These are phyloP conservation scores for Trypethelium eluteriae DNA, from an alignment of 495 filamentous ascomycete genomes.

Conservation along the genomic window DNA sequence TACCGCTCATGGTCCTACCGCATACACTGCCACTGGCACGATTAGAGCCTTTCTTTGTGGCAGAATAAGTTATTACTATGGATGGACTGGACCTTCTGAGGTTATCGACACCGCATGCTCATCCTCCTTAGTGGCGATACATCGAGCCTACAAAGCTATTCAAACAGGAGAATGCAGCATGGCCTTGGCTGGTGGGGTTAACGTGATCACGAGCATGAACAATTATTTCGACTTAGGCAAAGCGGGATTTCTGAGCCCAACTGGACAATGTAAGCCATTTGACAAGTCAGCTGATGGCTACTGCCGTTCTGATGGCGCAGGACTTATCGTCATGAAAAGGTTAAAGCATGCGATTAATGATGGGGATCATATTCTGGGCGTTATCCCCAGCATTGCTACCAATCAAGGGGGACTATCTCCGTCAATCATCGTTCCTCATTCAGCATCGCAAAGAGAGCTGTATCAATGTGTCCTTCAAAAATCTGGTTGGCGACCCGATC, in stretches of 20 bases:
- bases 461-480: constrained; percentile 20
- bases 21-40: constrained; percentile 16
- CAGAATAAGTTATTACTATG: constrained; percentile 41
- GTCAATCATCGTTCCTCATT: constrained; percentile 36
- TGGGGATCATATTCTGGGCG: constrained; percentile 40
- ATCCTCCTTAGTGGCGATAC: constrained; percentile 23
- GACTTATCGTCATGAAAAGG: constrained; percentile 40
- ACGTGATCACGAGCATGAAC: constrained; percentile 28
- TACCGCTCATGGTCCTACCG: background rate
- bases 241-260: constrained; percentile 23
- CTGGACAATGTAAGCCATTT: constrained; percentile 22
- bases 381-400: constrained; percentile 30
- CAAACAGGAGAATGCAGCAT: constrained; percentile 18
- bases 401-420: constrained; percentile 14
- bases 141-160: constrained; percentile 19
- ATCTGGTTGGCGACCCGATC: constrained; percentile 20
- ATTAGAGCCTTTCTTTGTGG: constrained; percentile 26
- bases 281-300: constrained; percentile 26
- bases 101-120: constrained; percentile 26
- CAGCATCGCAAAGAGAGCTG: constrained; percentile 23
- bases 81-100: constrained; percentile 17
- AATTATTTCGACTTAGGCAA: constrained; percentile 16
- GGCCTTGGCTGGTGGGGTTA: constrained; percentile 22
- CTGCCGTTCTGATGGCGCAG: constrained; percentile 39
- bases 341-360: constrained; percentile 42